phyloP scores from a whole-genome alignment of 371 early-diverging fungal species.

The Saksenaea vasiformis region DNA sequence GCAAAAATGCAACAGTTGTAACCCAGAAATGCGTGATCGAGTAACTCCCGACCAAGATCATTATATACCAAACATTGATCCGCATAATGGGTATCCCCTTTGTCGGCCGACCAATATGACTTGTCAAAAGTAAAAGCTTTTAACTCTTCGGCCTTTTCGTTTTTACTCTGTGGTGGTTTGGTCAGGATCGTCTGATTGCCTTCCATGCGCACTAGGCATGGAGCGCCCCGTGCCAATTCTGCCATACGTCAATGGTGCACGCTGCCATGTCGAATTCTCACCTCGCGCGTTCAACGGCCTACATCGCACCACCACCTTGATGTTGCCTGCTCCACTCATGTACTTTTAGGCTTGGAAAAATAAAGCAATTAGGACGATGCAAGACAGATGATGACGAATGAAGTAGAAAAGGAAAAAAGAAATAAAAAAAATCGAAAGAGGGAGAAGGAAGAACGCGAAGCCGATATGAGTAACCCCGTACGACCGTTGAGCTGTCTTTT shows the following conservation, averaged over 20 bases:
- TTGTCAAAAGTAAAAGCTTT: conserved; percentile 84
- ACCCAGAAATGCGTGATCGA: conserved; percentile 86
- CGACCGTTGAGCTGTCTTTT: background rate
- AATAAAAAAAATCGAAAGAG: background rate
- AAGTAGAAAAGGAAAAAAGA: background rate
- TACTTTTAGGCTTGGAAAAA: background rate
- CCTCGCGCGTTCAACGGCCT: conserved; percentile 78
- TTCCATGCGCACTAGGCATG: conserved; percentile 67
- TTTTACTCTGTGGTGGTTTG: conserved; percentile 48
- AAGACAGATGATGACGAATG: background rate
- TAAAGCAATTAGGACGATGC: background rate
- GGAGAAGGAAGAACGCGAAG: background rate
- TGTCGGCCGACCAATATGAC: conserved; percentile 82
- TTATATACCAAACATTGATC: conserved; percentile 78
- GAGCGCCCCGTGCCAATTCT: conserved; percentile 68
- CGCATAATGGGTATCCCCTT: conserved; percentile 67
- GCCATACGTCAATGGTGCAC: conserved; percentile 8
- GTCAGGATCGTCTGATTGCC: conserved; percentile 71
- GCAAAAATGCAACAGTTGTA: conserved; percentile 91
- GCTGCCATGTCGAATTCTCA: conserved; percentile 18
- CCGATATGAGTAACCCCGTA: background rate
- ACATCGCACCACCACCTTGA: conserved; percentile 81
- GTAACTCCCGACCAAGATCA: conserved; percentile 73
- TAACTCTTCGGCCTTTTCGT: conserved; percentile 45
- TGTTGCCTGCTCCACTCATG: conserved; percentile 52